Percentiles rank a stretch among this genome's conserved stretches.
Evolutionary conservation across 2,329 filamentous ascomycete genomes (phyloP).

Genomic region (Clonostachys rhizophaga): DNA sequence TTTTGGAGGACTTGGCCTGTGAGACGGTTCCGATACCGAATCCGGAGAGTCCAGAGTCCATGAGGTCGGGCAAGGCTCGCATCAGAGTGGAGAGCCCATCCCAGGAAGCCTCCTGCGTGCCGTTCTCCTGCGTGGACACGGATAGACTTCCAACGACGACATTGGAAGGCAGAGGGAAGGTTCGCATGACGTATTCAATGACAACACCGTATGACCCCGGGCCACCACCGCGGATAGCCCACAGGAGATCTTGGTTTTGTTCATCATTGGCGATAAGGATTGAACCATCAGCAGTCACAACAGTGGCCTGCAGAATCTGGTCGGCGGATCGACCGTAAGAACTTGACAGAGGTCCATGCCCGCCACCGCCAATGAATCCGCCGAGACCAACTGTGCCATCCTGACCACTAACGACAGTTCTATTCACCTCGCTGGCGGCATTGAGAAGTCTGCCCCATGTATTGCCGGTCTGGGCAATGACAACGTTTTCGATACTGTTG

Average conservation of each 20-base stretch:
- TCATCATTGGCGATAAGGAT: slow-evolving; percentile 5
- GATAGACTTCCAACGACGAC: slow-evolving; percentile 1
- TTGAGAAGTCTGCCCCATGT: slow-evolving; percentile 37
- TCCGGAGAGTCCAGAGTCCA: neutral
- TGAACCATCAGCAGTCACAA: slow-evolving; percentile 14
- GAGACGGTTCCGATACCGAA: neutral
- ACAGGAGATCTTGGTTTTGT: slow-evolving; percentile 8
- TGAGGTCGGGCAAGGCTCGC: neutral
- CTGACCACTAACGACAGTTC: slow-evolving; percentile 49
- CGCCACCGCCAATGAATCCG: slow-evolving; percentile 19
- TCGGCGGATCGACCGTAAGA: slow-evolving; percentile 15
- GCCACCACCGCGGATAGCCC: slow-evolving; percentile 8
- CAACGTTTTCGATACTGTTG: slow-evolving; percentile 38
- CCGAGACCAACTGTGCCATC: slow-evolving; percentile 35
- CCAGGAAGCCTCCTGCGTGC: neutral
- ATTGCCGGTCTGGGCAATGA: slow-evolving; percentile 49
- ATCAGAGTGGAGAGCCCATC: neutral
- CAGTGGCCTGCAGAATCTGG: slow-evolving; percentile 14
- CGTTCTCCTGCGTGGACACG: neutral
- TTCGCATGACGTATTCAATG: slow-evolving; percentile 6
- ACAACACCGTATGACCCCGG: slow-evolving; percentile 7
- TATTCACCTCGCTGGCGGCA: slow-evolving; percentile 36
- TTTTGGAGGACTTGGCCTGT: neutral
- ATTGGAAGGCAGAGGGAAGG: slow-evolving; percentile 5
- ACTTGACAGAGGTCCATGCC: slow-evolving; percentile 15